These are phyloP conservation scores for Alternaria metachromatica DNA, from an alignment of 2,329 filamentous ascomycete species.

Conservation along the genomic window DNA sequence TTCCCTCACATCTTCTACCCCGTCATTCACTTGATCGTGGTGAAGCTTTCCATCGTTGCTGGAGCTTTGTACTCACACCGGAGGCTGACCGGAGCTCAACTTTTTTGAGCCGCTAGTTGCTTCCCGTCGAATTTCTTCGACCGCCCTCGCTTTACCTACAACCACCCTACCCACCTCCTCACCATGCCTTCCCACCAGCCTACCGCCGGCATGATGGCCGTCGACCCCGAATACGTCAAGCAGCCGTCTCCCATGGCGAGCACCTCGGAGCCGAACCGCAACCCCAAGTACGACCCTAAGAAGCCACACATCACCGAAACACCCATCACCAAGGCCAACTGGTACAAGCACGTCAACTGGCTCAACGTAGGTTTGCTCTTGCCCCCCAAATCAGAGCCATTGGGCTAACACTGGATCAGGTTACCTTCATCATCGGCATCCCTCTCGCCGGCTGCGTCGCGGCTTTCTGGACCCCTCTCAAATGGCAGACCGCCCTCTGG, in stretches of 20 bases:
- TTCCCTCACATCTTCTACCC: slow-evolving; percentile 25
- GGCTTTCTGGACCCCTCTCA: slow-evolving; percentile 80
- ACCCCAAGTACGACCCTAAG: slow-evolving; percentile 63
- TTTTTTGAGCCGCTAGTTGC: slow-evolving; percentile 24
- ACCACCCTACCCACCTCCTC: slow-evolving; percentile 3
- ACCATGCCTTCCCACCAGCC: slow-evolving; percentile 62
- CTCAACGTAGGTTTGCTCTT: slow-evolving; percentile 68
- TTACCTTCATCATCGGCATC: slow-evolving; percentile 78
- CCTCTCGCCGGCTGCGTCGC: slow-evolving; percentile 77
- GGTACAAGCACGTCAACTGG: slow-evolving; percentile 95
- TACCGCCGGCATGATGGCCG: slow-evolving; percentile 55
- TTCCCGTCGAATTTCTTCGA: slow-evolving; percentile 9
- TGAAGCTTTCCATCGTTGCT: slow-evolving; percentile 27
- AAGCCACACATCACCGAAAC: slow-evolving; percentile 87
- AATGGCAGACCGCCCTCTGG: slow-evolving; percentile 75
- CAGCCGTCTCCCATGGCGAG: slow-evolving; percentile 57
- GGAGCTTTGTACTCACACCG: slow-evolving; percentile 14
- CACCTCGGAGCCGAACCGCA: slow-evolving; percentile 59
- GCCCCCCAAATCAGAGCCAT: too few species aligned
- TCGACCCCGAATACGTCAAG: slow-evolving; percentile 57
- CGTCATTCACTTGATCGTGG: slow-evolving; percentile 29
- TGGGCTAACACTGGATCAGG: slow-evolving; percentile 62
- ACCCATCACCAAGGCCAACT: slow-evolving; percentile 81
- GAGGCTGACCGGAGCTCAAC: slow-evolving; percentile 25
- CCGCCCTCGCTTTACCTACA: slow-evolving; percentile 23